Evolutionary conservation across 2,329 filamentous ascomycete species (phyloP).

Genomic region (Xylaria multiplex): DNA sequence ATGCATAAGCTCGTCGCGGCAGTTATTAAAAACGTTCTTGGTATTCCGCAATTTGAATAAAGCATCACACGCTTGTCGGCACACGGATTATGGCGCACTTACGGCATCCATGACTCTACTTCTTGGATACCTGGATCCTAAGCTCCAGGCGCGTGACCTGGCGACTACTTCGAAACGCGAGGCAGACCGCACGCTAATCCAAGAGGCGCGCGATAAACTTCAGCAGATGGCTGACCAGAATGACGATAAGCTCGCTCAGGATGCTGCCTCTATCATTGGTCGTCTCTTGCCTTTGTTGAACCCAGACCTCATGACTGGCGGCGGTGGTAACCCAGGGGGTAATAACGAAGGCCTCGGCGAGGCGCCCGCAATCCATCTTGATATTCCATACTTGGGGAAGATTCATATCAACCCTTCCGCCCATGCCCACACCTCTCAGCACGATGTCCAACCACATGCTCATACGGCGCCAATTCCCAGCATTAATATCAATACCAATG

Average conservation of each 20-base stretch:
- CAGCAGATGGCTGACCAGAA: constrained; percentile 52
- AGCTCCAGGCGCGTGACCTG: constrained; percentile 40
- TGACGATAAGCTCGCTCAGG: constrained; percentile 54
- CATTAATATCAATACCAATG: not conserved
- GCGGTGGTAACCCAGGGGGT: constrained; percentile 24
- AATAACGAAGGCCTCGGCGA: constrained; percentile 27
- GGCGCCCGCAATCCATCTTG: constrained; percentile 51
- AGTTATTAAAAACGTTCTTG: constrained; percentile 60
- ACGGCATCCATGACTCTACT: constrained; percentile 63
- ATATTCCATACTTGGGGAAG: constrained; percentile 59
- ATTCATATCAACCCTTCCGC: constrained; percentile 54
- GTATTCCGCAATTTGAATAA: constrained; percentile 55
- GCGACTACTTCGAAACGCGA: constrained; percentile 42
- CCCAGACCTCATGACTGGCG: constrained; percentile 31
- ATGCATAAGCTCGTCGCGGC: constrained; percentile 61
- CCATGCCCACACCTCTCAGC: constrained; percentile 7
- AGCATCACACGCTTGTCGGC: constrained; percentile 56
- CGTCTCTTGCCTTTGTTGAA: constrained; percentile 55
- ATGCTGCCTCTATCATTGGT: constrained; percentile 56
- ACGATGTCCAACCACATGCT: constrained; percentile 31
- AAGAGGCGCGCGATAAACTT: constrained; percentile 53
- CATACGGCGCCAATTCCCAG: constrained; percentile 21
- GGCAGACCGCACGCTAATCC: constrained; percentile 53
- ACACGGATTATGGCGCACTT: constrained; percentile 63
- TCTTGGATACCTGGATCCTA: constrained; percentile 59